phyloP scores from a whole-genome alignment of 805 yeast species.

The Blastobotrys terrestris region DNA sequence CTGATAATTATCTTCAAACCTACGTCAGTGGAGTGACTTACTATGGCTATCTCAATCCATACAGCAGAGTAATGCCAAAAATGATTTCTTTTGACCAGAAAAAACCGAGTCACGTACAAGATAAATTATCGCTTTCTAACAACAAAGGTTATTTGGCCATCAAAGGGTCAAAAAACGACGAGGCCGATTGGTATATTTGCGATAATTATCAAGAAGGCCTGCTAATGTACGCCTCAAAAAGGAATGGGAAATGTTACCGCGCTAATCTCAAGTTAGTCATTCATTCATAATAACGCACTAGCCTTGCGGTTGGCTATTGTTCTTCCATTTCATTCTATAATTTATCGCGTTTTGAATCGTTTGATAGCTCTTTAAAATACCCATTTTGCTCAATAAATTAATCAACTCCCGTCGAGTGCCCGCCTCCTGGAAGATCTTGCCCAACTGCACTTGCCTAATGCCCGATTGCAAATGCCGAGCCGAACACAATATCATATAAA shows the following conservation, averaged over 20 bases:
- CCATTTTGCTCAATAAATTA: not conserved
- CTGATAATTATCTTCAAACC: not conserved
- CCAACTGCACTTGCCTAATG: not conserved
- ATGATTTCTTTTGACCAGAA: not conserved
- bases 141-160: not conserved
- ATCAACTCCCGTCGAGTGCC: not conserved
- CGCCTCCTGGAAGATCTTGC: not conserved
- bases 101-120: not conserved
- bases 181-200: not conserved
- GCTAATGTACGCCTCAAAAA: not conserved
- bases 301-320: not conserved
- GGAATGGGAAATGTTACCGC: not conserved
- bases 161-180: not conserved
- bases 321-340: not conserved
- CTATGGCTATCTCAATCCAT: not conserved
- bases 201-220: not conserved
- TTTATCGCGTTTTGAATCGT: not conserved
- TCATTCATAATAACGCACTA: too few relatives aligned
- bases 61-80: not conserved
- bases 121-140: not conserved
- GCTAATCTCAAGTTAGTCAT: not conserved
- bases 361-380: not conserved
- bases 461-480: not conserved
- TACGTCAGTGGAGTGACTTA: not conserved
- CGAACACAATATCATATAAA: not conserved